Conservation (phyloP, 2,329 filamentous ascomycete species). For the Aspergillus fumigatiaffinis region DNA sequence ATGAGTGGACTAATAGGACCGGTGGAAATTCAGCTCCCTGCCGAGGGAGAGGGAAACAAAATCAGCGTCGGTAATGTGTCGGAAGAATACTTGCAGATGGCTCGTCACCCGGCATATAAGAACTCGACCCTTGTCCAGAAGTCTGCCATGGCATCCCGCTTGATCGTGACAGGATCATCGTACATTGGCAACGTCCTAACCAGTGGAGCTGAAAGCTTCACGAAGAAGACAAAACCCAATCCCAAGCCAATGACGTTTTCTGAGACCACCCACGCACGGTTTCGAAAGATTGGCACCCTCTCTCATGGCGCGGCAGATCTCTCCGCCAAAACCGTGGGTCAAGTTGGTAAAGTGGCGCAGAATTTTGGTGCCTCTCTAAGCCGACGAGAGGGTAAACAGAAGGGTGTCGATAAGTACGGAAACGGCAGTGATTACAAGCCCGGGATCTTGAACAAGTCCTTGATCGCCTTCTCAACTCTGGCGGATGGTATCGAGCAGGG, state of each 20-base stretch:
- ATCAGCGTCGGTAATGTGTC: slow-evolving; percentile 47
- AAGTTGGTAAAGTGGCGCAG: slow-evolving; percentile 79
- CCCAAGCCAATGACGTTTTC: slow-evolving; percentile 82
- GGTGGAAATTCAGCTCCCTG: slow-evolving; percentile 46
- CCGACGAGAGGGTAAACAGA: slow-evolving; percentile 53
- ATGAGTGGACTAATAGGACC: slow-evolving; percentile 35
- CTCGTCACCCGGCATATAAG: slow-evolving; percentile 86
- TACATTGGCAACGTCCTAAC: slow-evolving; percentile 75
- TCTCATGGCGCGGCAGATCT: slow-evolving; percentile 74
- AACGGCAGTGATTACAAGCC: slow-evolving; percentile 68
- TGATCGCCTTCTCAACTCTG: slow-evolving; percentile 95
- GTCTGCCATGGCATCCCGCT: slow-evolving; percentile 79
- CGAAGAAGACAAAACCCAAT: slow-evolving; percentile 71
- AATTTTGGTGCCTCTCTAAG: slow-evolving; percentile 77
- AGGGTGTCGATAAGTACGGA: slow-evolving; percentile 69
- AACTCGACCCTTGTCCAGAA: slow-evolving; percentile 82
- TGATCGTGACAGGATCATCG: slow-evolving; percentile 84
- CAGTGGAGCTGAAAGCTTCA: slow-evolving; percentile 73
- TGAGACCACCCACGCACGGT: slow-evolving; percentile 75
- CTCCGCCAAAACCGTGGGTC: slow-evolving; percentile 80
- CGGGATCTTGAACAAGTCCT: slow-evolving; percentile 85
- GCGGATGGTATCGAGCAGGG: slow-evolving; percentile 91
- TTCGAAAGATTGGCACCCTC: slow-evolving; percentile 85
- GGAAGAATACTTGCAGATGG: slow-evolving; percentile 65
- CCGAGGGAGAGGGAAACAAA: slow-evolving; percentile 44